Percentiles rank a stretch among this genome's conserved stretches.
Evolutionary conservation across 2,329 filamentous ascomycete genomes (phyloP).

Genomic region (Venturiaceae sp.): DNA sequence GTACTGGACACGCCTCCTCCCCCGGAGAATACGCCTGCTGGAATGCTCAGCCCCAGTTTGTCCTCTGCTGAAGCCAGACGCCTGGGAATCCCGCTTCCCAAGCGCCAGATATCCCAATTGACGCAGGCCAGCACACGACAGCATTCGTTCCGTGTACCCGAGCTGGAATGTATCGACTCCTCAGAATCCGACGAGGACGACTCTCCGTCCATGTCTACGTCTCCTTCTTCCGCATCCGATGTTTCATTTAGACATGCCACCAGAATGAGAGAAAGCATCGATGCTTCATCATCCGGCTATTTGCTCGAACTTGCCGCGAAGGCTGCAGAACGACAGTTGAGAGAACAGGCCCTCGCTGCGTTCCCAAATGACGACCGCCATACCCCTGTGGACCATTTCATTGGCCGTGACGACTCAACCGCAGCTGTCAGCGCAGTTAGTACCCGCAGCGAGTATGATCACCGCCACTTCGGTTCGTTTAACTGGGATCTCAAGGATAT

Average conservation of each 20-base stretch:
- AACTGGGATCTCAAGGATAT: conserved; percentile 73
- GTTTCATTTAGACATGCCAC: conserved; percentile 44
- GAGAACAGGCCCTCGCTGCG: conserved; percentile 65
- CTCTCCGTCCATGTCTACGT: conserved; percentile 35
- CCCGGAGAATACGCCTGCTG: conserved; percentile 12
- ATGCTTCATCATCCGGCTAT: conserved; percentile 67
- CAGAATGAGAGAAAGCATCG: conserved; percentile 54
- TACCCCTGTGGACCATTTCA: conserved; percentile 63
- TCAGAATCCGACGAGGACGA: conserved; percentile 42
- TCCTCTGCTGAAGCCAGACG: conserved; percentile 15
- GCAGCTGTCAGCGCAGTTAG: neutral
- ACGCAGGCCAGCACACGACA: conserved; percentile 23
- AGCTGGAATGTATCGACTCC: conserved; percentile 51
- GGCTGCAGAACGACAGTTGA: conserved; percentile 69
- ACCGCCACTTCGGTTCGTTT: neutral
- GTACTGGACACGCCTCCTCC: conserved; percentile 14
- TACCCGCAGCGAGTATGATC: conserved; percentile 4
- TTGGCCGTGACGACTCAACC: conserved; percentile 53
- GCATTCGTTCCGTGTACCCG: conserved; percentile 52
- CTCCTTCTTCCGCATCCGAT: conserved; percentile 37
- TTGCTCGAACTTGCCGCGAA: conserved; percentile 70
- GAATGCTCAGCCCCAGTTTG: neutral
- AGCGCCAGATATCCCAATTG: conserved; percentile 18
- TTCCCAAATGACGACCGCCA: conserved; percentile 64
- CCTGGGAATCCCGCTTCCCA: conserved; percentile 18